These are phyloP conservation scores for Boletus patriciae DNA, from an alignment of 768 basidiomycete species.

Conservation along the genomic window DNA sequence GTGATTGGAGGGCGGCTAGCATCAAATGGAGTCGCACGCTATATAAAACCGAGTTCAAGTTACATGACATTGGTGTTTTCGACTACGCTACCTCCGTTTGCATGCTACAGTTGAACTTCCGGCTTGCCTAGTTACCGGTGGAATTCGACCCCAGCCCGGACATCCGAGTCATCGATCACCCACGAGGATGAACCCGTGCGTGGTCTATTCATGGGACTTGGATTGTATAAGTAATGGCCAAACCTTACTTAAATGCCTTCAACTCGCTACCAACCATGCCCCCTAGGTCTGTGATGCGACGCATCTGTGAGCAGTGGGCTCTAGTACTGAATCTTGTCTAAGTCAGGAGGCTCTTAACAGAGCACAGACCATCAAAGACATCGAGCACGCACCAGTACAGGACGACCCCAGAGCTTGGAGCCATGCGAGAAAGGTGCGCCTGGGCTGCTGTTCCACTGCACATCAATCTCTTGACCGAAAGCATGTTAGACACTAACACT, in stretches of 20 bases:
- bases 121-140: slow-evolving; percentile 5
- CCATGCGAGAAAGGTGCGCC: slow-evolving; percentile 48
- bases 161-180: not conserved
- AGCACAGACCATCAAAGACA: slow-evolving; percentile 21
- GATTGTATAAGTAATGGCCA: not conserved
- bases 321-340: not conserved
- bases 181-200: slow-evolving; percentile 1
- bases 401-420: slow-evolving; percentile 68
- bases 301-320: not conserved
- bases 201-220: not conserved
- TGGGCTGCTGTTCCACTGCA: too few species aligned
- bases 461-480: not conserved
- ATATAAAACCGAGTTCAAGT: too few species aligned
- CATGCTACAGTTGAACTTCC: not conserved
- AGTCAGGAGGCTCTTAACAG: not conserved
- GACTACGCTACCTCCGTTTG: not conserved
- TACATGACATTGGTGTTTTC: not conserved
- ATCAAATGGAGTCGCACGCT: not conserved
- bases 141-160: not conserved
- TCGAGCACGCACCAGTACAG: slow-evolving; percentile 43
- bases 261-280: slow-evolving; percentile 8
- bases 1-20: not conserved
- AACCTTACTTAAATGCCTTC: not conserved
- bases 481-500: slow-evolving; percentile 23
- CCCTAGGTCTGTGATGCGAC: slow-evolving; percentile 7